Base-by-base conservation (phyloP, 2,329 filamentous ascomycete genomes). In the Pseudogymnoascus sp. region DNA sequence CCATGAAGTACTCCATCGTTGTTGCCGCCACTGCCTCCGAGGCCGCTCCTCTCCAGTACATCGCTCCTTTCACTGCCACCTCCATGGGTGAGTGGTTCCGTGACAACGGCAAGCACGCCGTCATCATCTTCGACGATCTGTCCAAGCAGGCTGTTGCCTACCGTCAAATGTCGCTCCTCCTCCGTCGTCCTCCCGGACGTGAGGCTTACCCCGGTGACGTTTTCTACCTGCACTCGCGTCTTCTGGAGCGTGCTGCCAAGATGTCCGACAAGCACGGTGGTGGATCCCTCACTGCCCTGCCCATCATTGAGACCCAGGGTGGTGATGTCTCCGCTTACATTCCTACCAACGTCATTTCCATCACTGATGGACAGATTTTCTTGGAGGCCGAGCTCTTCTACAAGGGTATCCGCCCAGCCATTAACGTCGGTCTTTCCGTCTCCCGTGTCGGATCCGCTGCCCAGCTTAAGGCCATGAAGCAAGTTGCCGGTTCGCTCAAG, bases 381-480 rank as follows among this genome's bases (percentile, higher is more conserved):
- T 85, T 99, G 83, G 94, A 99, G 82, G 80, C 93, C 70, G 94
- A 99, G 80, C 85, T 97, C 68, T 99, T 97, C 89, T 97, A 97
- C 91, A 99, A 99, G 90, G 94, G 94, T 95, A 82, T 99, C 80
- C 93, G 94, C 76, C 94, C 94, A 73, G 94, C 94, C 82, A 99
- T 99, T 80, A 99, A 99, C 87, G 94, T 99, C 89, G 94, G 94
- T 94, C 90, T 99, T 72, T 99, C 94, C 74, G 94, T 99, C 72
- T 99, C 94, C 71, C 94, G 94, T 90, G 94, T 99, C 88, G 94
- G 94, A 78, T 99, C 94, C 75, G 91, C 94, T 77, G 94, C 94
- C 76, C 94, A 99, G 86, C 86, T 97, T 79, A 99, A 97, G 90
- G 92, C 94, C 81, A 99, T 99, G 94, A 99, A 99, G 88, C 94